phyloP scores from a whole-genome alignment of 192 early-diverging fungal species.

The Gryganskiella cystojenkinii region DNA sequence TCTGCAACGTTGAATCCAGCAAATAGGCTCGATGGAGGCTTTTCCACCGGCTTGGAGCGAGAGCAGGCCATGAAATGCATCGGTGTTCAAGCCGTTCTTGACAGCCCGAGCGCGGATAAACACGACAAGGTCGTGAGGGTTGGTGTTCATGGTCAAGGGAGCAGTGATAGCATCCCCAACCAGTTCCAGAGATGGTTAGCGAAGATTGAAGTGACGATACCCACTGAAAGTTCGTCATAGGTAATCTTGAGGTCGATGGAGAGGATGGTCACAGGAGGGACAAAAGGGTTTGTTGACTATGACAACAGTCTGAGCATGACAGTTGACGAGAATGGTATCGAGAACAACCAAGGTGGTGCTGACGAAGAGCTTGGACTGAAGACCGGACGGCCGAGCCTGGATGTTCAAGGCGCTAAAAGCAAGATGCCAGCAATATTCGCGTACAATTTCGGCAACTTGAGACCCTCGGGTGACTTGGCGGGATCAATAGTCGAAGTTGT shows the following conservation, averaged over 20 bases:
- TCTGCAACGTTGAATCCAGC: slow-evolving; percentile 48
- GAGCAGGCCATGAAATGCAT: slow-evolving; percentile 53
- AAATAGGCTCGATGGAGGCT: slow-evolving; percentile 36
- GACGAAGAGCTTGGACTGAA: slow-evolving; percentile 46
- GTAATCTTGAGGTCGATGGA: slow-evolving; percentile 47
- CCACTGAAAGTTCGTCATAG: slow-evolving; percentile 50
- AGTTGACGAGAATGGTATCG: slow-evolving; percentile 37
- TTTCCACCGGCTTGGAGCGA: slow-evolving; percentile 24
- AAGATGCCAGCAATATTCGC: slow-evolving; percentile 43
- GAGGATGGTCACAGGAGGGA: slow-evolving; percentile 50
- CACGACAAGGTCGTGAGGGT: slow-evolving; percentile 52
- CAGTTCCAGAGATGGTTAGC: slow-evolving; percentile 26
- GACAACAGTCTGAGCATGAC: slow-evolving; percentile 51
- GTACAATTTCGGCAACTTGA: slow-evolving; percentile 54
- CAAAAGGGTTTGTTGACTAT: slow-evolving; percentile 60
- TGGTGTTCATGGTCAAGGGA: slow-evolving; percentile 55
- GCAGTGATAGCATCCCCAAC: slow-evolving; percentile 44
- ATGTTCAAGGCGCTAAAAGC: slow-evolving; percentile 52
- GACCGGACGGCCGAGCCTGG: slow-evolving; percentile 51
- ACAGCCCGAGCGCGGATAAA: slow-evolving; percentile 51
- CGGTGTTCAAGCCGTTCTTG: slow-evolving; percentile 39
- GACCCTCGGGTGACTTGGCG: slow-evolving; percentile 39
- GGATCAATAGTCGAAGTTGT: slow-evolving; percentile 55
- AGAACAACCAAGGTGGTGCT: slow-evolving; percentile 39
- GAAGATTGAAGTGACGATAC: slow-evolving; percentile 50